These are phyloP conservation scores for Aspergillus calidoustus DNA, from an alignment of 2,329 filamentous ascomycete genomes.

Conservation along the genomic window DNA sequence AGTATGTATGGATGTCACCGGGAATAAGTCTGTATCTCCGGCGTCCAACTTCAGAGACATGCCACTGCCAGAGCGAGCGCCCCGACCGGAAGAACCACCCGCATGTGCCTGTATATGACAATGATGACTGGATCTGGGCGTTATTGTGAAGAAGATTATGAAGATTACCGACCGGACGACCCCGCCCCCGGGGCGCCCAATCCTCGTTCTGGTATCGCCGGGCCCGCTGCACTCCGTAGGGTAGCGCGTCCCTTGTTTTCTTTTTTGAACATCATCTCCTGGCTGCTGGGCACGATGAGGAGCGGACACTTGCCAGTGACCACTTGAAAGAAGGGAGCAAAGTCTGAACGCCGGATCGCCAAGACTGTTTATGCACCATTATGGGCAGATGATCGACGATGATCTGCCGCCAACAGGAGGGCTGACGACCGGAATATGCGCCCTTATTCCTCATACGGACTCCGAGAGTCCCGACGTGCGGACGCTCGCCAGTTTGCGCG, in stretches of 20 bases:
- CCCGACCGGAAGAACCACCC: neutral
- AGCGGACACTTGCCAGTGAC: neutral
- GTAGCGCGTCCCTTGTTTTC: neutral
- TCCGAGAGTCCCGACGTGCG: slow-evolving; percentile 8
- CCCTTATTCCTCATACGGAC: slow-evolving; percentile 12
- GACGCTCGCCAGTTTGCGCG: neutral
- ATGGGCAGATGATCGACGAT: slow-evolving; percentile 27
- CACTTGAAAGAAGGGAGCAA: slow-evolving; percentile 10
- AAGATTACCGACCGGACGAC: slow-evolving; percentile 2
- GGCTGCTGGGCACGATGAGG: neutral
- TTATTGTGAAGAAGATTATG: neutral
- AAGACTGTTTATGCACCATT: slow-evolving; percentile 21
- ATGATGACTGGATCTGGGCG: neutral
- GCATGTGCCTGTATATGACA: neutral
- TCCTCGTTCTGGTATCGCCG: neutral
- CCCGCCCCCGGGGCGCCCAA: neutral
- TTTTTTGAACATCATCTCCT: neutral
- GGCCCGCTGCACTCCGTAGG: neutral
- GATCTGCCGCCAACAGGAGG: slow-evolving; percentile 23
- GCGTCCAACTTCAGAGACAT: neutral
- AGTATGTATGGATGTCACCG: slow-evolving; percentile 1
- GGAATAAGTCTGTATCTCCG: neutral
- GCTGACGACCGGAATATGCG: neutral
- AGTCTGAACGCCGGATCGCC: slow-evolving; percentile 14
- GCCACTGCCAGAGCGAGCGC: neutral